Evolutionary conservation across 1,284 basidiomycete genomes (phyloP), one percentile per base, ranked within the genome.

Genomic region (Hypsizygus ulmarius): DNA sequence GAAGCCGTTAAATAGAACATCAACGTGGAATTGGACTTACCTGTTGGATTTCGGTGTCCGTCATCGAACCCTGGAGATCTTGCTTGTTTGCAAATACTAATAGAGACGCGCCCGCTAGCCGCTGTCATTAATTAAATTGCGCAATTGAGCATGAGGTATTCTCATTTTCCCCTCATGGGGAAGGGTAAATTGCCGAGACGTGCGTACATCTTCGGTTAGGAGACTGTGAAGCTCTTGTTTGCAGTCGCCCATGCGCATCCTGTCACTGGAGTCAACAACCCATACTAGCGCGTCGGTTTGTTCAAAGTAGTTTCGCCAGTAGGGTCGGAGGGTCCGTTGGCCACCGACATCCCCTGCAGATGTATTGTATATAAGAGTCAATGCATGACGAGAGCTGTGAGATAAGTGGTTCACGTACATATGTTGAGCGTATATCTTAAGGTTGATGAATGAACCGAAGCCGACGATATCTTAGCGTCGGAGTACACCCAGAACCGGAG

Each of bases 241-340:
- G 67, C 95, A 97, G 65, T 99, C 96, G 35, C 75, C 68, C 76
- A 98, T 90, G 49, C 97, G 80, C 67, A 92, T 78, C 28, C 87
- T 78, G 69, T 99, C 97, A 35, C 88, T 83, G 0, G 92, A 95
- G 71, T 99, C 97, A 29, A 99, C 95, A 12, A 99, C 97, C 97
- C 97, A 99, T 28, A 99, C 93, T 39, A 99, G 78, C 3, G 91
- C 96, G 69, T 99, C 97, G 4, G 97, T 99, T 67, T 94, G 90
- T 68, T 99, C 97, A 61, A 99, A 99, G 71, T 99, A 99, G 69
- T 99, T 99, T 28, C 93, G 77, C 97, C 97, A 99, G 67, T 99
- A 99, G 1, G 97, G 95, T 16, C 97, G 79, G 36, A 99, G 81
- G 0, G 93, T 96, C 45, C 87, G 82, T 67, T 99, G 97, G 9